Conservation (phyloP, 768 basidiomycete genomes). For the Mycena polygramma region DNA sequence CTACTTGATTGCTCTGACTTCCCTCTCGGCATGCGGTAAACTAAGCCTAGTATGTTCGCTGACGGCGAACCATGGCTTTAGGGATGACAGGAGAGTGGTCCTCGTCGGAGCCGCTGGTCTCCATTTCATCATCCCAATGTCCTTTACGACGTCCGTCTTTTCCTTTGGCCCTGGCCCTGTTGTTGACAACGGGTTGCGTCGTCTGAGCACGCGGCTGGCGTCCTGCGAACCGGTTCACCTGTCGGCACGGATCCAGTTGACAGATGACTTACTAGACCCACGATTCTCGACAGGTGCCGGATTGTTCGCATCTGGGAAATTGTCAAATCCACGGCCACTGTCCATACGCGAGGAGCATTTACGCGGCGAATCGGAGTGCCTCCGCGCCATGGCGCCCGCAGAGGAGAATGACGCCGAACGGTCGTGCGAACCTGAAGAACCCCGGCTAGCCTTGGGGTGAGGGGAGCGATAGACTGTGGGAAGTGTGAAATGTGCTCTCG, state of each 20-base stretch:
- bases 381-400: background rate
- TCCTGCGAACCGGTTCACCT: slow-evolving; percentile 6
- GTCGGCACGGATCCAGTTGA: background rate
- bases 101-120: background rate
- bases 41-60: too few relatives aligned
- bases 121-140: background rate
- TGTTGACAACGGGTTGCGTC: background rate
- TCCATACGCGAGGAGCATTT: background rate
- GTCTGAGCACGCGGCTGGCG: background rate
- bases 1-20: too few relatives aligned
- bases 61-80: too few relatives aligned
- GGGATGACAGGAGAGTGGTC: background rate
- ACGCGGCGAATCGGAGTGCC: background rate
- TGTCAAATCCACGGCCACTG: background rate
- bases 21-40: too few relatives aligned
- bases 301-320: background rate
- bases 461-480: background rate
- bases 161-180: background rate
- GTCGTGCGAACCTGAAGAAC: too few relatives aligned
- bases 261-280: slow-evolving; percentile 5
- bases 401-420: background rate
- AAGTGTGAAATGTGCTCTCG: background rate
- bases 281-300: background rate
- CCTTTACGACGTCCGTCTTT: background rate
- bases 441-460: background rate